phyloP scores from a whole-genome alignment of 148 eudicot species.

The Mesembryanthemum crystallinum region DNA sequence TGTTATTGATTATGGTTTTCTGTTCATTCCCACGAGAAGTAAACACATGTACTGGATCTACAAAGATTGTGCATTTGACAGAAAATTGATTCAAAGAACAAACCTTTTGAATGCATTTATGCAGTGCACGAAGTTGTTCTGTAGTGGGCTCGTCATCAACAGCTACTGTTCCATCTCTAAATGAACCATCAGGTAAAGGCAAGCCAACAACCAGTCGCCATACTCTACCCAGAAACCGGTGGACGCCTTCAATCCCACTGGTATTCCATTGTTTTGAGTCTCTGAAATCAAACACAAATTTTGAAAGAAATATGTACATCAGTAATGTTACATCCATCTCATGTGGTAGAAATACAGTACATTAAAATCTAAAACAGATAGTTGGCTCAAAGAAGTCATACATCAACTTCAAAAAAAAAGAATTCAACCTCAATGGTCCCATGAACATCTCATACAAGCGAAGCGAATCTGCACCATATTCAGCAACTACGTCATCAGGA shows the following conservation, averaged over 20 bases:
- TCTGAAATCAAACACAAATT: constrained; percentile 37
- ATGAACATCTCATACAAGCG: constrained; percentile 98
- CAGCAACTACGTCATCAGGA: constrained; percentile 90
- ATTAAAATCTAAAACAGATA: neutral
- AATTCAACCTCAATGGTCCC: constrained; percentile 88
- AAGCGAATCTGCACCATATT: constrained; percentile 96
- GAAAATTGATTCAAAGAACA: neutral
- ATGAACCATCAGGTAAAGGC: constrained; percentile 67
- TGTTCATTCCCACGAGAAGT: neutral
- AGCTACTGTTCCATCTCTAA: constrained; percentile 56
- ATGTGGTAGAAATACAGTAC: neutral
- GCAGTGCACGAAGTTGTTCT: constrained; percentile 80
- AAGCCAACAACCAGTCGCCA: constrained; percentile 92
- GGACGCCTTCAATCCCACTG: constrained; percentile 96
- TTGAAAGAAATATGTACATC: neutral
- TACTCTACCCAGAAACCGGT: constrained; percentile 86
- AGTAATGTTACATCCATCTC: neutral
- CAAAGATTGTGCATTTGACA: neutral
- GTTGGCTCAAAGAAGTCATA: neutral
- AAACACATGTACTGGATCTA: neutral
- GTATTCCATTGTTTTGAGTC: constrained; percentile 95
- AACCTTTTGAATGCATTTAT: constrained; percentile 91
- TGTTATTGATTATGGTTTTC: neutral
- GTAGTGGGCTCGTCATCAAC: constrained; percentile 60
- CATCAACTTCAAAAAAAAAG: constrained; percentile 14